Percentiles rank a stretch among this genome's conserved stretches.
These are phyloP conservation scores for Penicillium sp. DNA, from an alignment of 2,329 filamentous ascomycete species.

Conservation along the genomic window DNA sequence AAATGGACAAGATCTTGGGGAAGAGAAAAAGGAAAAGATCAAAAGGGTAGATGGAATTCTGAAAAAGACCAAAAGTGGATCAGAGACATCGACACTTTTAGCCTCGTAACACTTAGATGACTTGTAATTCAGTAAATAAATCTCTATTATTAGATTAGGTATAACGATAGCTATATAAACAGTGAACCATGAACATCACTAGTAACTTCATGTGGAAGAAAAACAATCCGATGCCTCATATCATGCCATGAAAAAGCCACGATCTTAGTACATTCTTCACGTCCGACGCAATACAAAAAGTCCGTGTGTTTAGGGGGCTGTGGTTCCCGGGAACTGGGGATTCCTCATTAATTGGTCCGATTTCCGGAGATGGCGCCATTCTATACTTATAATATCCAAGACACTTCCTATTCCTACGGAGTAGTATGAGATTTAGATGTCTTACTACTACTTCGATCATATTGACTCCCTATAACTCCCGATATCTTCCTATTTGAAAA, in stretches of 20 bases:
- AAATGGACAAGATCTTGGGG: background rate
- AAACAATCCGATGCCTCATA: slow-evolving; percentile 14
- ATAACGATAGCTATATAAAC: too few species aligned
- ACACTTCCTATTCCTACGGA: too few species aligned
- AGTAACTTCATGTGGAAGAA: background rate
- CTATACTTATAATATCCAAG: background rate
- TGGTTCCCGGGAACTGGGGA: slow-evolving; percentile 14
- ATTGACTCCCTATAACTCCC: too few species aligned
- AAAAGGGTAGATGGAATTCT: slow-evolving; percentile 14
- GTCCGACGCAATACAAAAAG: too few species aligned
- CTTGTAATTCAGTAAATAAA: slow-evolving; percentile 16
- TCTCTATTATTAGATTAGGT: background rate
- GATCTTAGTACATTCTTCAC: background rate
- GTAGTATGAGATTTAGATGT: too few species aligned
- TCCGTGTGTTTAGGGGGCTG: too few species aligned
- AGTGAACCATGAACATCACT: background rate
- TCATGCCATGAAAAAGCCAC: background rate
- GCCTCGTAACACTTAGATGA: slow-evolving; percentile 27
- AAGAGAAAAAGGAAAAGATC: slow-evolving; percentile 2
- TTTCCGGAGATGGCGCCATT: slow-evolving; percentile 6
- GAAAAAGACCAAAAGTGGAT: slow-evolving; percentile 27
- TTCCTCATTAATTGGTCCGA: slow-evolving; percentile 12
- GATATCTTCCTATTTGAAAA: too few species aligned
- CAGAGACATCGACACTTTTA: slow-evolving; percentile 23
- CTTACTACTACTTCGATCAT: too few species aligned